Base-by-base conservation (phyloP, 805 yeast genomes). In the Lachancea meyersii region DNA sequence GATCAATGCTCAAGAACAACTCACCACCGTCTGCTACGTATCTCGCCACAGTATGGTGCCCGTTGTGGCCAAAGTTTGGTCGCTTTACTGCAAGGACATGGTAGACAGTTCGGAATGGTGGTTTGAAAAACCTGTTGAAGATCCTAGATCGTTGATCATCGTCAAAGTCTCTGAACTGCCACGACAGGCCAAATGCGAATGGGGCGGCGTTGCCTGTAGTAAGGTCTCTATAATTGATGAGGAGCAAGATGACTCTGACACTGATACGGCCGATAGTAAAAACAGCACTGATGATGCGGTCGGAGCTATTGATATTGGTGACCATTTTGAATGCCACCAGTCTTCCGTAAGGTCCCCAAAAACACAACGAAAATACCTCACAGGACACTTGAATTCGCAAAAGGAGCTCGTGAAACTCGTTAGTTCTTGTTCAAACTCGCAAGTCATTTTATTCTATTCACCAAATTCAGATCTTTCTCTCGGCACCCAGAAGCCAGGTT, bases 121-220 rank as follows among this genome's bases (percentile, higher is more conserved):
- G 38, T 34, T 28, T n/a, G 38, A 40, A 11, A 19, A 22, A 21
- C 26, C 30, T 19, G 3, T 7, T 10, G 34, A 33, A 24, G 38
- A 34, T 23, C 44, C 38, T 14, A 51, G 61, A 34, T 52, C 54
- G 9, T 55, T 82, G 28, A 56, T 79, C 10, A 67, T 82, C 10
- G 82, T 76, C 0, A 68, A 72, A 50, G 82, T 83, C 1, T 59
- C 67, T 0, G 70, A 63, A 26, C 64, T 86, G 39, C 95, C 95
- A 5, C 74, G 72, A 40, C 66, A 68, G 31, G 87, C 89, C 0
- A 57, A 59, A 17, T 73, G 82, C 26, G 95, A 86, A 64, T 84
- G 94, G 91, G 76, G 81, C 28, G 94, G 91, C 1, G 47, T 75
- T 3, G 61, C 77, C 4, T 76, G 70, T 47, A 71, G 72, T 43